Conservation (phyloP, 1,284 basidiomycete genomes). For the Kalmanozyma brasiliensis region DNA sequence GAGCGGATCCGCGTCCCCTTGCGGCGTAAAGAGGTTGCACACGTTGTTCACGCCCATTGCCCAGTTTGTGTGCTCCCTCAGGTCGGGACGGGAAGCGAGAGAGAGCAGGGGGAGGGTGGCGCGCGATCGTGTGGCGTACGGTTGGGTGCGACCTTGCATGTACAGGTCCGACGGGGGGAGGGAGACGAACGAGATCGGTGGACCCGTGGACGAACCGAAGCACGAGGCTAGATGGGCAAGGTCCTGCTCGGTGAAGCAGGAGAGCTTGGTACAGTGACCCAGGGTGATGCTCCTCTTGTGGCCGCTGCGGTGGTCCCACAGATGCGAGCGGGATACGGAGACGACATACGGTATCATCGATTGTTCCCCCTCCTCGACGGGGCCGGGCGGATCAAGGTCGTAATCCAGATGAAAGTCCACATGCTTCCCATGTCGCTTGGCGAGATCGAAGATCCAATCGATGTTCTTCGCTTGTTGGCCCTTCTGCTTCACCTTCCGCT, state of each 20-base stretch:
- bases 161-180: conserved; percentile 43
- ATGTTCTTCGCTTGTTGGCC: conserved; percentile 18
- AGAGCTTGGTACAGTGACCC: conserved; percentile 49
- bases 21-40: conserved; percentile 50
- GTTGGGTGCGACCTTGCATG: conserved; percentile 42
- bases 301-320: conserved; percentile 6
- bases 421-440: conserved; percentile 12
- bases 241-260: conserved; percentile 14
- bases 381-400: conserved; percentile 22
- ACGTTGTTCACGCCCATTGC: conserved; percentile 48
- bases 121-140: conserved; percentile 22
- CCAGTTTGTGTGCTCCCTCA: conserved; percentile 9
- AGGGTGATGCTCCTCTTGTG: conserved; percentile 11
- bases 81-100: not conserved
- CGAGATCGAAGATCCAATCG: conserved; percentile 19
- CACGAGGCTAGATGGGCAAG: conserved; percentile 7
- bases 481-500: conserved; percentile 8
- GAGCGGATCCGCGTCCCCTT: conserved; percentile 50
- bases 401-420: conserved; percentile 58
- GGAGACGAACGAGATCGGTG: conserved; percentile 23
- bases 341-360: conserved; percentile 24
- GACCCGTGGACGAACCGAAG: not conserved
- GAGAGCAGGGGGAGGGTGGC: conserved; percentile 32
- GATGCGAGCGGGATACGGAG: not conserved
- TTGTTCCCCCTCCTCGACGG: conserved; percentile 5